Base-by-base conservation (phyloP, 2,329 filamentous ascomycete species). In the Ophiostoma fasciatum region DNA sequence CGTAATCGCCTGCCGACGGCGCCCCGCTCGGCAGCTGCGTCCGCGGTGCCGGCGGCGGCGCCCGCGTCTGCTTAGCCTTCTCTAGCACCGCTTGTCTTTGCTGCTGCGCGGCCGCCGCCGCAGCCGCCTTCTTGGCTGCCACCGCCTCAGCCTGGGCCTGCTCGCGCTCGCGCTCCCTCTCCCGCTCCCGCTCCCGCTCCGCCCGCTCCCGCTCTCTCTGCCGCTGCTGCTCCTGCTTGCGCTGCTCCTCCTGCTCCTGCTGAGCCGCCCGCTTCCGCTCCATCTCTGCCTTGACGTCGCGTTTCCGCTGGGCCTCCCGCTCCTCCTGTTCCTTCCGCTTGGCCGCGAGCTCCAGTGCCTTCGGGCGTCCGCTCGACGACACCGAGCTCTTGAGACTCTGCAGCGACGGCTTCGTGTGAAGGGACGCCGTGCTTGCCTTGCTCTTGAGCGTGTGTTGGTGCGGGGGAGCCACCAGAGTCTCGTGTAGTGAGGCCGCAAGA, bases 291-390 rank as follows among this genome's bases (percentile, higher is more conserved):
- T 92, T 94, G 26, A 79, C 76, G 15, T 92, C 82, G 8, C 78
- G 76, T 50, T 83, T 88, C 33, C 78, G 74, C 48, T 85, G 77
- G 12, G 74, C 73, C 45, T 85, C 82, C 32, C 76, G 74, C 51
- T 92, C 83, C 48, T 93, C 85, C 52, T 77, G 78, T 53, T 93
- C 84, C 51, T 80, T 88, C 56, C 85, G 87, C 50, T 76, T 78
- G 27, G 82, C 80, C 3, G 79, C 82, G 32, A 80, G 65, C 36
- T 87, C 74, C 17, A 87, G 61, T 2, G 81, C 78, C 51, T 80
- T 82, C 0, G 76, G 70, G 35, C 77, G 74, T 3, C 69, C 64
- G n/a, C 63, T 65, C 22, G 75, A 68, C n/a, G 74, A 73, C 7
- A 63, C 62, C 7, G 72, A 74, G 48, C 65, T 70, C 53, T 80